These are phyloP conservation scores for Sarcocystis neurona DNA, from an alignment of 169 alveolate genomes.

Conservation along the genomic window DNA sequence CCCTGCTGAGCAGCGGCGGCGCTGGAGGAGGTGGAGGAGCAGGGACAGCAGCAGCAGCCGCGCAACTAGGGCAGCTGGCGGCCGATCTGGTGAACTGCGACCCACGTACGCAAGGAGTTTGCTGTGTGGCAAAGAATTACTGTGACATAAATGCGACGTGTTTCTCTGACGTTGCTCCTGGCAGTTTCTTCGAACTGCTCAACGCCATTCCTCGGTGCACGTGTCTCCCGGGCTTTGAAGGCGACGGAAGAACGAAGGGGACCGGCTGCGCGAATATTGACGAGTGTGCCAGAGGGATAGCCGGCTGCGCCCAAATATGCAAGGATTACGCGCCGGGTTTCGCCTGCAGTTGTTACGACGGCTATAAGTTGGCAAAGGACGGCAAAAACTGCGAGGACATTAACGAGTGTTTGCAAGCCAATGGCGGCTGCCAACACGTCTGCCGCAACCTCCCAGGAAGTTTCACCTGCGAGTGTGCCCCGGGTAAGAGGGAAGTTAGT, in stretches of 20 bases:
- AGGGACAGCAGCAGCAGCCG: not conserved
- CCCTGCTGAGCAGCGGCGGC: no score
- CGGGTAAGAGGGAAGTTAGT: conserved; percentile 25
- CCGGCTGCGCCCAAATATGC: conserved; percentile 67
- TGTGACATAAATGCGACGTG: conserved; percentile 35
- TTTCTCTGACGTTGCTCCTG: conserved; percentile 40
- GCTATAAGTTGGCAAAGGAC: conserved; percentile 51
- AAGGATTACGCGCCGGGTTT: conserved; percentile 51
- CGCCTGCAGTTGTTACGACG: conserved; percentile 41
- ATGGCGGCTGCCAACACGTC: conserved; percentile 66
- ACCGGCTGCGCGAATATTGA: conserved; percentile 69
- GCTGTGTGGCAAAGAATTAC: conserved; percentile 21
- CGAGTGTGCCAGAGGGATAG: conserved; percentile 68
- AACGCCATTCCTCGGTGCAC: conserved; percentile 70
- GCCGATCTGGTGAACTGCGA: conserved; percentile 38
- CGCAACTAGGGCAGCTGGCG: conserved; percentile 2
- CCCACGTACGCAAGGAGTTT: conserved; percentile 23
- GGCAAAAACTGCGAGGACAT: conserved; percentile 69
- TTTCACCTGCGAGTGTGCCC: conserved; percentile 67
- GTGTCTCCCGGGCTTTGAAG: conserved; percentile 67
- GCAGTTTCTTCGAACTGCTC: conserved; percentile 52
- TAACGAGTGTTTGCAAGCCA: conserved; percentile 63
- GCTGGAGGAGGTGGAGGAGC: not conserved
- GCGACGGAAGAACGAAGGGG: conserved; percentile 70
- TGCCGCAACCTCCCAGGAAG: conserved; percentile 68